Evolutionary conservation across 139 green algal genomes (phyloP), one percentile per base, ranked within the genome.

Genomic region (Chlamydomonas sp.): DNA sequence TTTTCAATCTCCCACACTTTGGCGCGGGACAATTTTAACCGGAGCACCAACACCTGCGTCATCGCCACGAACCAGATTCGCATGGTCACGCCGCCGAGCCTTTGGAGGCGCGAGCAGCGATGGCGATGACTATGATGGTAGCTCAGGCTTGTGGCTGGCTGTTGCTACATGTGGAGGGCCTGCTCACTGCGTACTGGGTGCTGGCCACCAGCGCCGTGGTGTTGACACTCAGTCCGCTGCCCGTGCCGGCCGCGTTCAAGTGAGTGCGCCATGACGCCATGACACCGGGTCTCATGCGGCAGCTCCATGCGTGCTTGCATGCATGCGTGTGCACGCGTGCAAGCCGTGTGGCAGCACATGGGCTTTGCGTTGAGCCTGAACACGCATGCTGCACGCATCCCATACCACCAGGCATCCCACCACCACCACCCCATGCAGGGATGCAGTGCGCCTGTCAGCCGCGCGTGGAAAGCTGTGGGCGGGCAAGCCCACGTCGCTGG

Each of bases 131-230:
- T n/a, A n/a, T n/a, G n/a, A n/a, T n/a, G n/a, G n/a, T n/a, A n/a
- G n/a, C n/a, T n/a, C n/a, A n/a, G n/a, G n/a, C n/a, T n/a, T n/a
- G n/a, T n/a, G n/a, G n/a, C n/a, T n/a, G n/a, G n/a, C n/a, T n/a
- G n/a, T n/a, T n/a, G n/a, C n/a, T n/a, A n/a, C n/a, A n/a, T n/a
- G 39, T 50, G 39, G 39, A 50, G 39, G 10, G 8, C 10, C 8
- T 89, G 1, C 63, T 89, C 2, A 35, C 58, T 0, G 35, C 74
- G 0, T 90, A 84, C 64, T 90, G 85, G 85, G n/a, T 71, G 1
- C 75, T 89, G 1, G 78, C 80, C 1, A 76, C 78, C 1, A 36
- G 33, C 2, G 69, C 81, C 1, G 82, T 87, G 0, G 48, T 84
- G 0, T 35, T 87, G 0, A 83, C 81, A 0, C 24, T 90, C 3